Evolutionary conservation across 1,139 yeast species (phyloP).

Genomic region (Zhuliangozyma parablackwelliae): DNA sequence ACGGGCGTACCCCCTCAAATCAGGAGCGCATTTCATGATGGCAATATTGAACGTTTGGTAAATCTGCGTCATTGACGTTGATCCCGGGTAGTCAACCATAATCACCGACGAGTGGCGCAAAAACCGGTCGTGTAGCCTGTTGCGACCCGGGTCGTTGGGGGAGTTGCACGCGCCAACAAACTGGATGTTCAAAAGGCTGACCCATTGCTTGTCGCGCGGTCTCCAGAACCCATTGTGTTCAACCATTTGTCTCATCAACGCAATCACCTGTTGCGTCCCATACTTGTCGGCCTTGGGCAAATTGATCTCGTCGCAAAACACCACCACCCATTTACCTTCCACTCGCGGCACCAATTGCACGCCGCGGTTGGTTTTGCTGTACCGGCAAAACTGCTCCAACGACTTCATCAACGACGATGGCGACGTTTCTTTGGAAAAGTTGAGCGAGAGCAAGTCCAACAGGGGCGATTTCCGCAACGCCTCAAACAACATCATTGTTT

Average conservation of each 20-base stretch:
- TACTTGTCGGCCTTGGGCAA: slow-evolving; percentile 71
- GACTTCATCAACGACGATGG: slow-evolving; percentile 60
- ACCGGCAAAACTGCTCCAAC: slow-evolving; percentile 69
- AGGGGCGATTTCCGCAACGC: slow-evolving; percentile 58
- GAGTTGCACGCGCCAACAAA: slow-evolving; percentile 96
- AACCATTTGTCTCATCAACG: slow-evolving; percentile 70
- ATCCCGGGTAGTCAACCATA: slow-evolving; percentile 78
- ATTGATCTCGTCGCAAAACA: slow-evolving; percentile 91
- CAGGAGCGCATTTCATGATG: slow-evolving; percentile 59
- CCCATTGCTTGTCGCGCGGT: slow-evolving; percentile 58
- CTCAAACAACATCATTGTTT: slow-evolving; percentile 83
- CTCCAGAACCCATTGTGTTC: slow-evolving; percentile 81
- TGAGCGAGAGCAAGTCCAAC: slow-evolving; percentile 62
- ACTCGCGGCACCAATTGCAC: slow-evolving; percentile 54
- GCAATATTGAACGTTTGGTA: slow-evolving; percentile 59
- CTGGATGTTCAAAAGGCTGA: slow-evolving; percentile 60
- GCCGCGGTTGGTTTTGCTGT: slow-evolving; percentile 51
- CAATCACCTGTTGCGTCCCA: slow-evolving; percentile 74
- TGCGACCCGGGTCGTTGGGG: slow-evolving; percentile 76
- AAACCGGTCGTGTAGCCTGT: slow-evolving; percentile 56
- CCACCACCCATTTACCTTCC: slow-evolving; percentile 68
- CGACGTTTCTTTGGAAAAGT: slow-evolving; percentile 80
- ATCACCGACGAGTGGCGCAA: slow-evolving; percentile 64
- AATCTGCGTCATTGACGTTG: slow-evolving; percentile 60
- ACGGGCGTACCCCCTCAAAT: slow-evolving; percentile 49